These are phyloP conservation scores for Tolypocladium cylindrosporum DNA, from an alignment of 2,329 filamentous ascomycete species.

Conservation along the genomic window DNA sequence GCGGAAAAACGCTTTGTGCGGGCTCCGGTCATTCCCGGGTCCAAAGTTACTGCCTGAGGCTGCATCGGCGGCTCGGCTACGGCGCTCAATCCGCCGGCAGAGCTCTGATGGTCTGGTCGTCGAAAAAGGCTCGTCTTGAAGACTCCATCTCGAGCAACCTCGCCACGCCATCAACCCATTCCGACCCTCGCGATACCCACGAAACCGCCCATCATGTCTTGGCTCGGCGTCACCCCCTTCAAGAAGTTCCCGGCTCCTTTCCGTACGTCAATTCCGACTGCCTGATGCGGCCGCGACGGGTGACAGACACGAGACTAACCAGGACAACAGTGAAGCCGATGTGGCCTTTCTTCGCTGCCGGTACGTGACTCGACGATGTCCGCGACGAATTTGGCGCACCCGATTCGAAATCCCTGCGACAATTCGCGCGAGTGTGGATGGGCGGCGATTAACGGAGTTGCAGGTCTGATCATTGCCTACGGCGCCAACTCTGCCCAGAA, in stretches of 20 bases:
- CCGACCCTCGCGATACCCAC: constrained; percentile 23
- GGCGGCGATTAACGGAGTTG: not conserved
- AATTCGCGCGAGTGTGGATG: not conserved
- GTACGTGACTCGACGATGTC: constrained; percentile 47
- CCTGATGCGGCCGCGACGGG: constrained; percentile 6
- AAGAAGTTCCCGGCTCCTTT: constrained; percentile 77
- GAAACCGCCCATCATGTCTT: constrained; percentile 55
- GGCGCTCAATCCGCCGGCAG: constrained; percentile 22
- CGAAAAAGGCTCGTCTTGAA: constrained; percentile 31
- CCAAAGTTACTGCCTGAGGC: constrained; percentile 16
- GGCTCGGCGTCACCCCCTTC: constrained; percentile 53
- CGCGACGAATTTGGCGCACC: constrained; percentile 2
- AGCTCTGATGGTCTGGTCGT: constrained; percentile 15
- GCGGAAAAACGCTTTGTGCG: not conserved
- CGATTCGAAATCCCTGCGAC: not conserved
- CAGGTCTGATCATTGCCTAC: constrained; percentile 80
- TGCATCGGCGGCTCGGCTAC: constrained; percentile 16
- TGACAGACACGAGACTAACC: constrained; percentile 16
- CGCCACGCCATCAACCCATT: constrained; percentile 23
- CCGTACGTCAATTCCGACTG: constrained; percentile 49
- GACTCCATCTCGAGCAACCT: constrained; percentile 20
- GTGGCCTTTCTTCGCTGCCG: constrained; percentile 88
- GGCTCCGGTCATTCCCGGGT: not conserved
- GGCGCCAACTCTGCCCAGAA: constrained; percentile 80
- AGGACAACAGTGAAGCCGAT: constrained; percentile 65